Conservation (phyloP, 176 grass and related monocot species). For the Typha latifolia region DNA sequence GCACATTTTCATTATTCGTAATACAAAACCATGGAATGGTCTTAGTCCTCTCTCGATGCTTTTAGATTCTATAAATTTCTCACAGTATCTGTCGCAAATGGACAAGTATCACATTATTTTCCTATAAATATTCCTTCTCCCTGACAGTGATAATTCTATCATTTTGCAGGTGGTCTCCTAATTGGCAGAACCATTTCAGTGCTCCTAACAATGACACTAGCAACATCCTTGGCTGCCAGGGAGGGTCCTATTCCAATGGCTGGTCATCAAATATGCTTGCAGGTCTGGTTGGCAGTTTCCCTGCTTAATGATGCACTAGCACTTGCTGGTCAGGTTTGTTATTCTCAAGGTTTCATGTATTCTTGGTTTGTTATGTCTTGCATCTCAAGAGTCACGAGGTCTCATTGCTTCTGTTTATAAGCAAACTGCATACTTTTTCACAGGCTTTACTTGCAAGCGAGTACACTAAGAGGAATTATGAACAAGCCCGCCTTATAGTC, state of each 20-base stretch:
- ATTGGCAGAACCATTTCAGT: constrained; percentile 77
- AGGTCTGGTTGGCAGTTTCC: constrained; percentile 81
- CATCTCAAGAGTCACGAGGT: background rate
- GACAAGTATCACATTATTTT: too few species aligned
- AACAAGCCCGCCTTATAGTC: constrained; percentile 56
- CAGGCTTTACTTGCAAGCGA: constrained; percentile 83
- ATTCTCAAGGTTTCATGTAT: background rate
- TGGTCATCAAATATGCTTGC: constrained; percentile 76
- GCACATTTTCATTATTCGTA: too few species aligned
- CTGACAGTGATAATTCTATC: background rate
- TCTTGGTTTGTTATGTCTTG: background rate
- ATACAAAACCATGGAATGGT: too few species aligned
- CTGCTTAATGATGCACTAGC: constrained; percentile 87
- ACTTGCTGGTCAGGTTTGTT: constrained; percentile 82
- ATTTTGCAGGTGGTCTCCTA: constrained; percentile 59
- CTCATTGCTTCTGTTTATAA: constrained; percentile 17
- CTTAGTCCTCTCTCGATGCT: too few species aligned
- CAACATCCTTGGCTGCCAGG: constrained; percentile 69
- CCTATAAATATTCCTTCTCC: background rate
- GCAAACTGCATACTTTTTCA: background rate
- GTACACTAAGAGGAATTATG: constrained; percentile 64
- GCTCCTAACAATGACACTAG: constrained; percentile 54
- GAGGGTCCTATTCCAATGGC: constrained; percentile 89
- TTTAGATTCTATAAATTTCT: too few species aligned
- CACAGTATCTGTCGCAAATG: too few species aligned